These are phyloP conservation scores for Leucocoprinus sp. DNA, from an alignment of 768 basidiomycete genomes.

Conservation along the genomic window DNA sequence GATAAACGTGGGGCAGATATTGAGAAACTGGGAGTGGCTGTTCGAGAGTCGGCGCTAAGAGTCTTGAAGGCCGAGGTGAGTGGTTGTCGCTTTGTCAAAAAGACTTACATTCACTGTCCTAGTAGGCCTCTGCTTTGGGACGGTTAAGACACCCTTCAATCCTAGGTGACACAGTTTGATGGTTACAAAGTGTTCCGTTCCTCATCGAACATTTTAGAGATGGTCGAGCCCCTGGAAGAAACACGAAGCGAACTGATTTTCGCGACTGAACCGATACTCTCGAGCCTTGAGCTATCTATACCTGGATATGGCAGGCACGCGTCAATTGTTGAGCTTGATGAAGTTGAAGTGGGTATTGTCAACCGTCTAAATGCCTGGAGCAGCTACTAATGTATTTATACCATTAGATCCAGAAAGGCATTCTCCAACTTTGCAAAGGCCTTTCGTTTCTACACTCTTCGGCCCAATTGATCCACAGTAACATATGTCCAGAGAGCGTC, in stretches of 20 bases:
- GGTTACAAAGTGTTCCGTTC: background rate
- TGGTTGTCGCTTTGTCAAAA: conserved; percentile 9
- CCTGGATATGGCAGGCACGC: conserved; percentile 49
- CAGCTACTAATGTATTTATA: background rate
- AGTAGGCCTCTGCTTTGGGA: conserved; percentile 74
- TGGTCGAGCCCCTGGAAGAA: conserved; percentile 97
- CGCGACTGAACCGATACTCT: conserved; percentile 85
- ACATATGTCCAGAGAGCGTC: conserved; percentile 80
- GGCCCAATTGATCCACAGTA: conserved; percentile 87
- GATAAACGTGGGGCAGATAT: conserved; percentile 75
- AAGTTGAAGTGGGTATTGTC: conserved; percentile 65
- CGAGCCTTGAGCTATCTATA: conserved; percentile 74
- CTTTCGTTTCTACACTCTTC: conserved; percentile 87
- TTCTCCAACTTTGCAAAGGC: conserved; percentile 87
- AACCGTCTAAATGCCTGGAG: background rate
- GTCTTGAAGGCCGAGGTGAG: conserved; percentile 85
- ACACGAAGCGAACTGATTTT: conserved; percentile 83
- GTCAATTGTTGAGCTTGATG: conserved; percentile 78
- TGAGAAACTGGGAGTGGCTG: conserved; percentile 56
- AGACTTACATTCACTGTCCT: background rate
- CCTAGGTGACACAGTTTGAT: conserved; percentile 44
- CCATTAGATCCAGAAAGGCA: conserved; percentile 89
- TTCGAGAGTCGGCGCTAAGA: conserved; percentile 71
- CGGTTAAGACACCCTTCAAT: conserved; percentile 89
- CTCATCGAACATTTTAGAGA: conserved; percentile 46